These are phyloP conservation scores for Nicotiana paniculata DNA, from an alignment of 257 asterid species.

Conservation along the genomic window DNA sequence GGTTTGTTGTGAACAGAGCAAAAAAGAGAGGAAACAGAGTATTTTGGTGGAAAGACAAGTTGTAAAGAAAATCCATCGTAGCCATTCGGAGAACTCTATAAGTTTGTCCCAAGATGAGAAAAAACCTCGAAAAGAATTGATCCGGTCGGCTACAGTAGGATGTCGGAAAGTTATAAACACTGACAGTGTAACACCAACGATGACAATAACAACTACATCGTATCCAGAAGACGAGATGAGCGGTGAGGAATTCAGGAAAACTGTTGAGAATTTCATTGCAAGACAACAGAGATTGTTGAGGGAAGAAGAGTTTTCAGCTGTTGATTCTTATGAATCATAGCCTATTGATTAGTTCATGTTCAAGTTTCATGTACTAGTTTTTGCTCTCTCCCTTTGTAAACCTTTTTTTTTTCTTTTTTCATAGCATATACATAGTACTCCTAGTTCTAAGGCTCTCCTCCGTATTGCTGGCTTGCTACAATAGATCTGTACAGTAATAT, in stretches of 20 bases:
- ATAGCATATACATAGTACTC: background rate
- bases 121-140: slow-evolving; percentile 24
- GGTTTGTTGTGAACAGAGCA: background rate
- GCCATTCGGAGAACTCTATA: slow-evolving; percentile 37
- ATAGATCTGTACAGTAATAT: background rate
- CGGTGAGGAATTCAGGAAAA: slow-evolving; percentile 64
- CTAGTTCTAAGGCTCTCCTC: background rate
- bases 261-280: slow-evolving; percentile 77
- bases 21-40: slow-evolving; percentile 16
- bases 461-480: background rate
- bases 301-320: slow-evolving; percentile 48
- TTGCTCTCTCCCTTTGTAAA: background rate
- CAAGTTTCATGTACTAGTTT: background rate
- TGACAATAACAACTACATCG: slow-evolving; percentile 3
- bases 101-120: slow-evolving; percentile 16
- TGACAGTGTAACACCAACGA: slow-evolving; percentile 6
- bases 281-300: slow-evolving; percentile 66
- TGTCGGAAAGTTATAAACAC: slow-evolving; percentile 19
- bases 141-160: slow-evolving; percentile 48
- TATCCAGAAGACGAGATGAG: slow-evolving; percentile 56
- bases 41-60: background rate
- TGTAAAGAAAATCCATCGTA: slow-evolving; percentile 24
- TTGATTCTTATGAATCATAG: slow-evolving; percentile 14
- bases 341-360: background rate
- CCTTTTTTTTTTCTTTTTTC: no score